These are phyloP conservation scores for Globisporangium acanthophoron DNA, from an alignment of 352 stramenopile species.

Conservation along the genomic window DNA sequence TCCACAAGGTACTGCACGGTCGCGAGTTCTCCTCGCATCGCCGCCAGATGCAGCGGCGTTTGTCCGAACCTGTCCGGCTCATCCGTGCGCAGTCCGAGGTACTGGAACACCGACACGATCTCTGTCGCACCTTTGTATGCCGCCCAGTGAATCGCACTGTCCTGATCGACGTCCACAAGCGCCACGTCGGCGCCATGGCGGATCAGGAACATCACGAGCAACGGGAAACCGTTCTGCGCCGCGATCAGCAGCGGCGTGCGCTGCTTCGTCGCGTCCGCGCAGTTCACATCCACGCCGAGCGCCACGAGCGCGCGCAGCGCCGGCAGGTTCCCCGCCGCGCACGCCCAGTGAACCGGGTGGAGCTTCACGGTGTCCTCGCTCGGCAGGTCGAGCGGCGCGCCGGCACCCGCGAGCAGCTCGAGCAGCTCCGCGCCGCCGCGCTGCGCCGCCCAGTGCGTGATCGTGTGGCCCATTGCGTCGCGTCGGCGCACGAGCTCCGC, in stretches of 20 bases:
- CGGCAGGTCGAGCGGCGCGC: slow-evolving; percentile 47
- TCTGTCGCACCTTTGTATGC: slow-evolving; percentile 83
- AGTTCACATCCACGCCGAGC: slow-evolving; percentile 71
- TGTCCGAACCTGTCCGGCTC: slow-evolving; percentile 65
- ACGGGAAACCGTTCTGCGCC: slow-evolving; percentile 66
- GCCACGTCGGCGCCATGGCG: slow-evolving; percentile 62
- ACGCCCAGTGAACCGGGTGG: slow-evolving; percentile 84
- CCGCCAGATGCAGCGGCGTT: slow-evolving; percentile 78
- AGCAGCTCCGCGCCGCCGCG: slow-evolving; percentile 46
- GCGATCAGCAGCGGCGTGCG: slow-evolving; percentile 71
- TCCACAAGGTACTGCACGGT: slow-evolving; percentile 80
- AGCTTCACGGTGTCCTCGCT: slow-evolving; percentile 57
- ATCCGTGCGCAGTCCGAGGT: slow-evolving; percentile 61
- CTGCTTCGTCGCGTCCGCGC: slow-evolving; percentile 60
- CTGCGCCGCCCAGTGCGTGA: slow-evolving; percentile 70
- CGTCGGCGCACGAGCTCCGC: slow-evolving; percentile 26
- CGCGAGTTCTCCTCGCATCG: slow-evolving; percentile 61
- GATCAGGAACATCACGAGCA: slow-evolving; percentile 76
- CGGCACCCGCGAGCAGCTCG: slow-evolving; percentile 37
- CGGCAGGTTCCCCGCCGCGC: slow-evolving; percentile 61
- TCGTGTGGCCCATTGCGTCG: slow-evolving; percentile 63
- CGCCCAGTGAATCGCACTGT: slow-evolving; percentile 83
- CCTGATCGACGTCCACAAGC: slow-evolving; percentile 56
- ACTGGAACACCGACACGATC: slow-evolving; percentile 81
- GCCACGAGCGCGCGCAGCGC: slow-evolving; percentile 56